Conservation (phyloP, 352 stramenopile genomes). For the Phytophthora multivora region DNA sequence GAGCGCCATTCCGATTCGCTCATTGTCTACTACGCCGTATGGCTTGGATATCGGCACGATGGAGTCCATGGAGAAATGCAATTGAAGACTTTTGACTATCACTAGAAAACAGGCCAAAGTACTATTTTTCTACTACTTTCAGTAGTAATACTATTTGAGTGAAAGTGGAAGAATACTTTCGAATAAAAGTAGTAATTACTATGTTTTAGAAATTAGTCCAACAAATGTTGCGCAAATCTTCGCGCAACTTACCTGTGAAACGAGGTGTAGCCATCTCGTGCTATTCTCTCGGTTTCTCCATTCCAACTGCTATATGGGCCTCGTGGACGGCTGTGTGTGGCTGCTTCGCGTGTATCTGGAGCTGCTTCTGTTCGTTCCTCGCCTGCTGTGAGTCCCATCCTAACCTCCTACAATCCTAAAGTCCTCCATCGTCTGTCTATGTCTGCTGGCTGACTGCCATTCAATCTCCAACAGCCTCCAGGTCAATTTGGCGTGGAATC, state of each 20-base stretch:
- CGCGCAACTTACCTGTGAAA: background rate
- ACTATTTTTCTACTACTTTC: no score
- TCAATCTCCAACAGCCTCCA: constrained; percentile 38
- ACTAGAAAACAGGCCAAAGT: no score
- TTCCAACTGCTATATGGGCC: constrained; percentile 18
- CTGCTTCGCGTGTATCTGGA: constrained; percentile 65
- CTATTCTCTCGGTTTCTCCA: background rate
- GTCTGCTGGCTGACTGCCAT: constrained; percentile 24
- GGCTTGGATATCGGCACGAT: no score
- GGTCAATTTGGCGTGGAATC: constrained; percentile 74
- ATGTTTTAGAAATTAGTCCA: no score
- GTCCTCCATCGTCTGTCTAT: constrained; percentile 28
- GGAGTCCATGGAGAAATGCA: no score
- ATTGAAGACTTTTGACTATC: no score
- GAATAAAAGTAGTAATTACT: no score
- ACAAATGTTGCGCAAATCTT: no score
- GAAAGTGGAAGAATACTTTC: no score
- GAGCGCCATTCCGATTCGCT: no score
- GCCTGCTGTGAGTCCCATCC: constrained; percentile 54
- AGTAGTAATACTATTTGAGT: no score
- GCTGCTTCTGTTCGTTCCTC: constrained; percentile 70
- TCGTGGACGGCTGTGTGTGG: constrained; percentile 46
- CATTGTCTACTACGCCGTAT: no score
- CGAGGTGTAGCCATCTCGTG: background rate
- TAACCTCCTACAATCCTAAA: background rate